Base-by-base conservation (phyloP, 2,329 filamentous ascomycete genomes). In the Fusarium sp. region DNA sequence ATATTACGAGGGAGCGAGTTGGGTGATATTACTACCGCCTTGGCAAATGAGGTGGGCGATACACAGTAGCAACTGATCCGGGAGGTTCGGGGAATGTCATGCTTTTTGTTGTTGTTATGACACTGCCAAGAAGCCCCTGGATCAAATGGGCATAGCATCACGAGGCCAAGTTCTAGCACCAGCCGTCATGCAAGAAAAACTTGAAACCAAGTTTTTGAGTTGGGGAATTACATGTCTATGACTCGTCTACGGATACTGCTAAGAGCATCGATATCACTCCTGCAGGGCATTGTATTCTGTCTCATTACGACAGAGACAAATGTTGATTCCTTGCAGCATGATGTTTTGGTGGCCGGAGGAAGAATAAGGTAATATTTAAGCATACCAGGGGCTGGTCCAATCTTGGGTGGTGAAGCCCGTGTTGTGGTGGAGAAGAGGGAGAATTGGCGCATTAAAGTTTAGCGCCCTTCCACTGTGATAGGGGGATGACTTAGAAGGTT, bases 281-380 rank as follows among this genome's bases (percentile, higher is more conserved):
- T 25, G 25, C 47, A 31, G 31, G 17, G 23, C 41, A 29, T n/a
- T 35, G 35, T 47, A 29, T 23, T 11, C 31, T n/a, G 18, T 14
- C 31, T 25, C 23, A 33, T 31, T 27, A 25, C 7, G 25, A 25
- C 21, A 11, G 15, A 23, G 11, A 27, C 42, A 46, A 46, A 31
- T 15, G 23, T 53, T 36, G 31, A 53, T 60, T 49, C 57, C 53
- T 43, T 60, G 39, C 53, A 47, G 27, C 18, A n/a, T 18, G 36
- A 20, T 60, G 68, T 70, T 69, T 71, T 60, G 62, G 50, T 58
- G 55, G 52, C 41, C 31, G 50, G 47, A 40, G 50, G 51, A 36
- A 52, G 69, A 72, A 71, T 72, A 72, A 72, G 70, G 70, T 72
- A 72, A 72, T 65, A 72, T 72, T 72, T 72, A 72, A 72, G 70